These are phyloP conservation scores for Rhodotorula sp. DNA, from an alignment of 1,284 basidiomycete species.

Conservation along the genomic window DNA sequence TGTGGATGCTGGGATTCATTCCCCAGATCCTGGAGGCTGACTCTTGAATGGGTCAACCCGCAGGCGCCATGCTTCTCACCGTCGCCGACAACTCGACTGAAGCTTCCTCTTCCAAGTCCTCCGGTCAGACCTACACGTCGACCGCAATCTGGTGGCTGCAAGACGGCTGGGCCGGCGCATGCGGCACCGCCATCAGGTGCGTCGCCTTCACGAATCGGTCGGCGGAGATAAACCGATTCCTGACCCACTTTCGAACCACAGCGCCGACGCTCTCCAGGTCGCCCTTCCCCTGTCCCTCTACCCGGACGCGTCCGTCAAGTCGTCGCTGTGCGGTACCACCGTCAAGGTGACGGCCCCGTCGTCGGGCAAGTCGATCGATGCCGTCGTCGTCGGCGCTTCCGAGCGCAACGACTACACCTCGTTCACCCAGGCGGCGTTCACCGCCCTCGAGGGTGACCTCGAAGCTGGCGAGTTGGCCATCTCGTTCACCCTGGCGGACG, in stretches of 20 bases:
- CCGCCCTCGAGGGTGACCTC: slow-evolving; percentile 17
- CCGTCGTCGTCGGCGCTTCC: slow-evolving; percentile 18
- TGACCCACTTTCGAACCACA: background rate
- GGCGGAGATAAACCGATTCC: too few species aligned
- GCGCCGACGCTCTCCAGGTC: background rate
- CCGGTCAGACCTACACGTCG: background rate
- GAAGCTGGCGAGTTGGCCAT: slow-evolving; percentile 18
- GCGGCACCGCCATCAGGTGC: slow-evolving; percentile 21
- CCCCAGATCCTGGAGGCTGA: background rate
- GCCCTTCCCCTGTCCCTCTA: slow-evolving; percentile 28
- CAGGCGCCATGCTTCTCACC: slow-evolving; percentile 2
- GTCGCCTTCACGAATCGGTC: background rate
- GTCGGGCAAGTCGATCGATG: slow-evolving; percentile 15
- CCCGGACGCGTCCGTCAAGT: slow-evolving; percentile 11
- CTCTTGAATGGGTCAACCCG: too few species aligned
- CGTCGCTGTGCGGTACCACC: slow-evolving; percentile 24
- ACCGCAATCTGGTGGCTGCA: slow-evolving; percentile 26
- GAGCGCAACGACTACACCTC: slow-evolving; percentile 27
- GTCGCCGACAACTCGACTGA: background rate
- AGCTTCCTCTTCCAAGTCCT: background rate
- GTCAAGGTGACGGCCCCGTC: slow-evolving; percentile 15
- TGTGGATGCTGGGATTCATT: background rate
- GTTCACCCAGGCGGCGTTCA: slow-evolving; percentile 18
- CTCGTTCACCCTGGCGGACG: slow-evolving; percentile 1
- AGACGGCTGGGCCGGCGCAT: slow-evolving; percentile 23